Evolutionary conservation across 129 eudicot species (phyloP), one percentile per base, ranked within the genome.

Genomic region (Centella asiatica): DNA sequence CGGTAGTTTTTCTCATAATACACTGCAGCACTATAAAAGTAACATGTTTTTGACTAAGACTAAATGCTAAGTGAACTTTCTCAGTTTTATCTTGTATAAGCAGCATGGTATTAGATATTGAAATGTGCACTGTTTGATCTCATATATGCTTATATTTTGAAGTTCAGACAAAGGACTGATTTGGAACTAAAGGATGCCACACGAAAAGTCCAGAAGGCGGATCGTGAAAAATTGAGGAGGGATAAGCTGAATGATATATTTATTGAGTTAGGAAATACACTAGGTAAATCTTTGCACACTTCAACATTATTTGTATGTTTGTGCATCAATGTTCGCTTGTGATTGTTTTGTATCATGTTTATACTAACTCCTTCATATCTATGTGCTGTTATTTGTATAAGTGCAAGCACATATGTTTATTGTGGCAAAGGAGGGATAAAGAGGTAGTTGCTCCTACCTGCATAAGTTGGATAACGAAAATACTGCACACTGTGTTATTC

Each of bases 171-270:
- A 51, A 70, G 54, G 62, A 53, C 18, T 57, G 89, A 79, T 58
- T 63, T 59, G 67, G 82, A 72, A 65, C 73, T 26, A 22, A 69
- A 79, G 29, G 85, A 83, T 37, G 69, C 72, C 66, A 77, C 79
- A 17, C 72, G 84, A 58, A 79, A 79, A 74, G 73, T 78, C 70
- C 87, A 70, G 62, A 83, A 79, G 76, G 82, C 85, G 2, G 85
- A 72, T 66, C 85, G 82, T 37, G 89, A 83, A 70, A 83, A 83
- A 37, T 26, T 73, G 62, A 76, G 89, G 69, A 76, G 89, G 69
- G 89, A 83, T 65, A 74, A 50, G 46, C 48, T 83, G 18, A 78
- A 76, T 57, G 80, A 83, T 64, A 80, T 76, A 44, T 83, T 83
- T 67, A 22, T 32, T 27, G 85, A 79, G 80, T 69, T 83, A 44